A percentile compares a stretch with the other conserved stretches of the same genome.
Evolutionary conservation across 768 basidiomycete genomes (phyloP).

Genomic region (Tephrocybe sp.): DNA sequence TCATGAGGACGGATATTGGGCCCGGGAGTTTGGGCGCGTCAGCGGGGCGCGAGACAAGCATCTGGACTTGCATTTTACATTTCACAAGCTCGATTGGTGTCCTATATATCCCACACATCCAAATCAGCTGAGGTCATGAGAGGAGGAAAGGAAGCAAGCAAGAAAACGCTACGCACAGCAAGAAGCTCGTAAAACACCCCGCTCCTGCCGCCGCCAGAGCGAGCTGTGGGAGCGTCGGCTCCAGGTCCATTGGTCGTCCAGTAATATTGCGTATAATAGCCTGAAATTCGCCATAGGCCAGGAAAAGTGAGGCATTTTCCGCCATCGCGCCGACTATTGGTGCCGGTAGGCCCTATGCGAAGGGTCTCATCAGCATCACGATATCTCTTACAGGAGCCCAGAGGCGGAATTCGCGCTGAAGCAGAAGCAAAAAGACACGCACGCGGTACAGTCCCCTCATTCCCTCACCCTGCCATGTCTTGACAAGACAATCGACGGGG

Average conservation of each 20-base stretch:
- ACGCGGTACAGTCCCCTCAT: conserved; percentile 86
- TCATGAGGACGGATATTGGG: conserved; percentile 63
- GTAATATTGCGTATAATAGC: conserved; percentile 46
- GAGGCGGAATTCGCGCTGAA: too few species aligned
- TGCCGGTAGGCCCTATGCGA: conserved; percentile 77
- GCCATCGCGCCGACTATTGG: conserved; percentile 91
- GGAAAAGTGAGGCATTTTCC: conserved; percentile 87
- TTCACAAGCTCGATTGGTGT: conserved; percentile 95
- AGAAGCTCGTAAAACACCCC: conserved; percentile 82
- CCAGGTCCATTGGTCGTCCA: conserved; percentile 40
- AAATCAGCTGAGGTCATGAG: too few species aligned
- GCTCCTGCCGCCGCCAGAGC: conserved; percentile 85
- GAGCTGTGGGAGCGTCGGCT: conserved; percentile 56
- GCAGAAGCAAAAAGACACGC: conserved; percentile 22
- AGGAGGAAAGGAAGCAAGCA: too few species aligned
- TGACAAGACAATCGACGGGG: conserved; percentile 81
- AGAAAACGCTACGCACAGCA: conserved; percentile 57
- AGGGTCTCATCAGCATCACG: conserved; percentile 6
- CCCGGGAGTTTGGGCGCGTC: conserved; percentile 65
- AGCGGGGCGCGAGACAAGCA: conserved; percentile 46
- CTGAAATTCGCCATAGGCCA: conserved; percentile 81
- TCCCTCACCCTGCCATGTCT: conserved; percentile 84
- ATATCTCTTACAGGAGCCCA: too few species aligned
- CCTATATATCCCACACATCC: conserved; percentile 34
- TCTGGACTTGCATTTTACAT: conserved; percentile 98